Evolutionary conservation across 108 stramenopile genomes (phyloP), one percentile per base, ranked within the genome.

Genomic region (Fistulifera pelliculosa): DNA sequence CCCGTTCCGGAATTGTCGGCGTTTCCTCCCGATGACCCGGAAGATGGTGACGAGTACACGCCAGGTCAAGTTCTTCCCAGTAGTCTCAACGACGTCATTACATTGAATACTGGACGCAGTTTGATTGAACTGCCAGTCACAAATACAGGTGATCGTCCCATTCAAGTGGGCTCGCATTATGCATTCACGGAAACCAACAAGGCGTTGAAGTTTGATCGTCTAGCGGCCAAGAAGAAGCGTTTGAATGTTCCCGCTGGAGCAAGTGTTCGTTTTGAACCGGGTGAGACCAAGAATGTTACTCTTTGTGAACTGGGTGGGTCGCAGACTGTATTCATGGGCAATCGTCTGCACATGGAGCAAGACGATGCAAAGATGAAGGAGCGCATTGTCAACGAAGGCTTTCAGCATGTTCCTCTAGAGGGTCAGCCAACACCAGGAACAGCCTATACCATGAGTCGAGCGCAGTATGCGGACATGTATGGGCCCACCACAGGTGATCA

Each of bases 211-310:
- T 98, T 98, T 65, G 94, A 96, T 65, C 90, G 97, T 2, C 49
- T 62, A n/a, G 58, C 64, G 13, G 69, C 90, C 47, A 81, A 90
- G 58, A 96, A 95, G 11, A 78, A 77, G 48, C 84, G 97, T 6
- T 69, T 98, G 8, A 94, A 96, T 74, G 82, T 98, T 16, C 85
- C 92, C 3, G 81, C 86, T 24, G 95, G 95, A 8, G 86, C 93
- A 16, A 80, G 87, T 21, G 94, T 98, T 1, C 86, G 97, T 39
- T 98, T 98, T 66, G 97, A 98, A 70, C 95, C 97, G 2, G 95
- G 95, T 1, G 95, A 98, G 56, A 71, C 81, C 66, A 96, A 97
- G 70, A 90, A 87, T 0, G 82, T 98, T 40, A 88, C 93, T 6
- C 72, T 98, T 17, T 87, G 93, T 1, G 66, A 78, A 27, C 72